Evolutionary conservation across 306 rosid genomes (phyloP).

Genomic region (Pyrus betulifolia): DNA sequence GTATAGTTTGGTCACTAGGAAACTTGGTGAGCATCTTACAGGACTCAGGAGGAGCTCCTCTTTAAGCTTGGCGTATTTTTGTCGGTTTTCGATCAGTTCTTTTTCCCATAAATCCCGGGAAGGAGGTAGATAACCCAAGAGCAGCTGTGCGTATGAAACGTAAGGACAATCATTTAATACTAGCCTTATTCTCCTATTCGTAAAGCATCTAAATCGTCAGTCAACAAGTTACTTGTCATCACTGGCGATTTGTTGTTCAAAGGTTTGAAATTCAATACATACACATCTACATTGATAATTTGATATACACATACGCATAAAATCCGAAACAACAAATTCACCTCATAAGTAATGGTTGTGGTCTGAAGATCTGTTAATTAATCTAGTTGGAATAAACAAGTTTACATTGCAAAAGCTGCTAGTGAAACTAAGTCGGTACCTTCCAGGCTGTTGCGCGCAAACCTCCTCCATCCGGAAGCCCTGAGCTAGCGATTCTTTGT

Average conservation of each 20-base stretch:
- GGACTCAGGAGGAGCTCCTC: slow-evolving; percentile 67
- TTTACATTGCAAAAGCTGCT: background rate
- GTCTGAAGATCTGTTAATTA: too few species aligned
- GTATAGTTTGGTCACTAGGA: background rate
- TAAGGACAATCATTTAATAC: slow-evolving; percentile 26
- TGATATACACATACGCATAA: background rate
- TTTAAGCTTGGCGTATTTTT: slow-evolving; percentile 54
- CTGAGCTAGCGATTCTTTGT: slow-evolving; percentile 62
- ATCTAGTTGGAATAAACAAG: too few species aligned
- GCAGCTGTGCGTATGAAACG: slow-evolving; percentile 47
- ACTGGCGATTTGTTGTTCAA: background rate
- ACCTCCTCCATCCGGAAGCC: slow-evolving; percentile 67
- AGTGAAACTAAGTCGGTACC: slow-evolving; percentile 25
- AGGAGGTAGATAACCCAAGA: slow-evolving; percentile 64
- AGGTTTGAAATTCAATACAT: background rate
- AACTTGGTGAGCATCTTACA: slow-evolving; percentile 44
- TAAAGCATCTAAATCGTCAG: background rate
- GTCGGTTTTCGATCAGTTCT: slow-evolving; percentile 46
- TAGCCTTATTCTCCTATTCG: background rate
- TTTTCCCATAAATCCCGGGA: slow-evolving; percentile 61
- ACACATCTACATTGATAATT: background rate
- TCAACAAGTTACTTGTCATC: background rate
- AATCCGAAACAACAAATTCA: background rate
- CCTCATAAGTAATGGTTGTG: too few species aligned
- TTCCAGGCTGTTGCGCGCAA: slow-evolving; percentile 70